Evolutionary conservation across 768 basidiomycete genomes (phyloP).

Genomic region (Leucosporidium scottii): DNA sequence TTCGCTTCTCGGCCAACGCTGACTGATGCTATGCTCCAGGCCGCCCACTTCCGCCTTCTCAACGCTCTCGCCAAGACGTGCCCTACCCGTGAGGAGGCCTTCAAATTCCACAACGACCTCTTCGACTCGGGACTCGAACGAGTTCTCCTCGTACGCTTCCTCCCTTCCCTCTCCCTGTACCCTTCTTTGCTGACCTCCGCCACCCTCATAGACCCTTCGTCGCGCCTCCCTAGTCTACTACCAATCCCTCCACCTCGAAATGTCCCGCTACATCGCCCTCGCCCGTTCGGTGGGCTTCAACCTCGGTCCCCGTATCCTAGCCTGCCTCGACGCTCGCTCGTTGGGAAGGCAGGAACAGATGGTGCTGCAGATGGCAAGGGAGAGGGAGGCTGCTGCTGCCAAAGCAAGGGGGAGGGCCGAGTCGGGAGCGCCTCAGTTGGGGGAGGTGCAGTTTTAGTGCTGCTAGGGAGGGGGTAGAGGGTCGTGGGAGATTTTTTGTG

Average conservation of each 20-base stretch:
- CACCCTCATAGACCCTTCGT: constrained; percentile 88
- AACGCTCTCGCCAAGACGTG: constrained; percentile 67
- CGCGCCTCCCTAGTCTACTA: constrained; percentile 94
- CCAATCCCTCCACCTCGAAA: constrained; percentile 85
- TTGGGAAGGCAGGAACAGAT: too few relatives aligned
- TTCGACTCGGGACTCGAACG: constrained; percentile 88
- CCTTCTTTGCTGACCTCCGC: constrained; percentile 67
- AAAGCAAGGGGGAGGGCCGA: neutral
- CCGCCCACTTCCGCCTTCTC: constrained; percentile 75
- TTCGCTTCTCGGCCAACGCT: neutral
- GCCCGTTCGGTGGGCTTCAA: constrained; percentile 44
- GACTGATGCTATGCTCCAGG: constrained; percentile 48
- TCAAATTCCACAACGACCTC: constrained; percentile 74
- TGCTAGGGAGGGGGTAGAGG: neutral
- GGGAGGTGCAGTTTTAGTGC: neutral
- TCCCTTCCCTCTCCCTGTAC: neutral
- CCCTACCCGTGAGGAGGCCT: constrained; percentile 65
- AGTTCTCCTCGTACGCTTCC: constrained; percentile 64
- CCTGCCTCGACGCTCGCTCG: too few relatives aligned
- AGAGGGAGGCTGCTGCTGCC: neutral
- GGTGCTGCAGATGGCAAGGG: too few relatives aligned
- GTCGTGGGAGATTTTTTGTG: neutral
- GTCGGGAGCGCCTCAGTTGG: neutral
- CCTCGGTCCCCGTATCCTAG: constrained; percentile 45
- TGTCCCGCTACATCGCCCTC: constrained; percentile 74